Evolutionary conservation across 305 asterid genomes (phyloP).

Genomic region (Fraxinus greggii): DNA sequence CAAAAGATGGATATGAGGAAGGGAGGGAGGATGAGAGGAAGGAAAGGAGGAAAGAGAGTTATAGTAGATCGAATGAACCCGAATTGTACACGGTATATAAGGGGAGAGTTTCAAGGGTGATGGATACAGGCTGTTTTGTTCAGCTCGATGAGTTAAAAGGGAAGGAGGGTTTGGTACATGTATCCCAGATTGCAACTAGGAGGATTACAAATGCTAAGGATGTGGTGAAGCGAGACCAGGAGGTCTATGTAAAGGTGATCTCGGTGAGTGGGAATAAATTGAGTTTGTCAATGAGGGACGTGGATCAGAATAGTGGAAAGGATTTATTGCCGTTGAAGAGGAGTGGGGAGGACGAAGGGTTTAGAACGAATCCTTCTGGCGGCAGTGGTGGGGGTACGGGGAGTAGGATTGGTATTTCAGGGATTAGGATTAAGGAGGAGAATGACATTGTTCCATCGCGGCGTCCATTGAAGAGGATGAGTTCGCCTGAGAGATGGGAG

Average conservation of each 20-base stretch:
- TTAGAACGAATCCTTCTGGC: constrained; percentile 48
- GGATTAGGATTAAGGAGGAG: constrained; percentile 65
- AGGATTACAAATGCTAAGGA: constrained; percentile 77
- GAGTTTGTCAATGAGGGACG: constrained; percentile 90
- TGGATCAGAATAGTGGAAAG: constrained; percentile 81
- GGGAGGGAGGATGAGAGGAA: constrained; percentile 44
- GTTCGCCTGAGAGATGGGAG: constrained; percentile 96
- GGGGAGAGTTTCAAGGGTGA: constrained; percentile 84
- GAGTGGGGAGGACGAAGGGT: constrained; percentile 48
- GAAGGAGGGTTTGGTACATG: constrained; percentile 89
- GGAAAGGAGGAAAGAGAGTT: constrained; percentile 32
- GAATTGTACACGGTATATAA: constrained; percentile 69
- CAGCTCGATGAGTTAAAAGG: constrained; percentile 69
- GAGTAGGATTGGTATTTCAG: constrained; percentile 74
- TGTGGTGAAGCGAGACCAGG: constrained; percentile 80
- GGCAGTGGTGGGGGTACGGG: constrained; percentile 51
- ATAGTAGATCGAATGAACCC: constrained; percentile 44
- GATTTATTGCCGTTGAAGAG: constrained; percentile 80
- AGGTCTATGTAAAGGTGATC: constrained; percentile 80
- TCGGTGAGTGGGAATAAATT: constrained; percentile 74
- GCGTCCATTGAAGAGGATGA: constrained; percentile 81
- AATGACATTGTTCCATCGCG: constrained; percentile 63
- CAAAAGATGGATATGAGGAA: constrained; percentile 43
- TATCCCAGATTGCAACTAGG: constrained; percentile 81
- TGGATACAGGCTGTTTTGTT: constrained; percentile 94